phyloP scores from a whole-genome alignment of 2,329 filamentous ascomycete genomes.

The Botrytis porri region DNA sequence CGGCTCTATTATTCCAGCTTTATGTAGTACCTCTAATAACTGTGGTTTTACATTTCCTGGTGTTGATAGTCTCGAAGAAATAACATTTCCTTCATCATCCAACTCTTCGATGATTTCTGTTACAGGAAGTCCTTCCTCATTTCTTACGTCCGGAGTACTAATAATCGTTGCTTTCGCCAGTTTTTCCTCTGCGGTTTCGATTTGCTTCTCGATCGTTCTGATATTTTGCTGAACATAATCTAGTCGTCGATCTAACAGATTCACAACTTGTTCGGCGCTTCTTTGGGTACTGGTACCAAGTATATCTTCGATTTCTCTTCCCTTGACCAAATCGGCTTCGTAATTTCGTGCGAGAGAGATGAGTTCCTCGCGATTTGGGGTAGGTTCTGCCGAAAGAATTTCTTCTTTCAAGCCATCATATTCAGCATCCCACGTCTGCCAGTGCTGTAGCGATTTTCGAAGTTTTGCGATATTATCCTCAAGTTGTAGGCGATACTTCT shows the following conservation, averaged over 20 bases:
- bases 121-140: slow-evolving; percentile 71
- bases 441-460: slow-evolving; percentile 74
- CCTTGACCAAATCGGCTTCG: slow-evolving; percentile 61
- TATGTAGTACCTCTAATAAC: slow-evolving; percentile 69
- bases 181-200: slow-evolving; percentile 65
- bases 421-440: slow-evolving; percentile 87
- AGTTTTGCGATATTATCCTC: slow-evolving; percentile 74
- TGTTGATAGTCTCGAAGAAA: slow-evolving; percentile 63
- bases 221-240: slow-evolving; percentile 90
- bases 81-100: slow-evolving; percentile 83
- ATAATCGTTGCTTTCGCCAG: slow-evolving; percentile 61
- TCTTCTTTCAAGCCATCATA: slow-evolving; percentile 89
- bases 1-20: slow-evolving; percentile 60
- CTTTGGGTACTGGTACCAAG: slow-evolving; percentile 45
- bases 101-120: slow-evolving; percentile 91
- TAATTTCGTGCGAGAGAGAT: slow-evolving; percentile 51
- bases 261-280: slow-evolving; percentile 60
- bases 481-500: slow-evolving; percentile 70
- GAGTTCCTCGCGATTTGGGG: slow-evolving; percentile 45
- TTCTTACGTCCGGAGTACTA: slow-evolving; percentile 57
- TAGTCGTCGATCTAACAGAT: slow-evolving; percentile 69
- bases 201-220: slow-evolving; percentile 65
- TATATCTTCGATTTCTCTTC: slow-evolving; percentile 54
- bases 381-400: slow-evolving; percentile 51
- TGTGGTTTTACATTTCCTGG: slow-evolving; percentile 66